Evolutionary conservation across 257 asterid genomes (phyloP), one percentile per base, ranked within the genome.

Genomic region (Solanum pennellii): DNA sequence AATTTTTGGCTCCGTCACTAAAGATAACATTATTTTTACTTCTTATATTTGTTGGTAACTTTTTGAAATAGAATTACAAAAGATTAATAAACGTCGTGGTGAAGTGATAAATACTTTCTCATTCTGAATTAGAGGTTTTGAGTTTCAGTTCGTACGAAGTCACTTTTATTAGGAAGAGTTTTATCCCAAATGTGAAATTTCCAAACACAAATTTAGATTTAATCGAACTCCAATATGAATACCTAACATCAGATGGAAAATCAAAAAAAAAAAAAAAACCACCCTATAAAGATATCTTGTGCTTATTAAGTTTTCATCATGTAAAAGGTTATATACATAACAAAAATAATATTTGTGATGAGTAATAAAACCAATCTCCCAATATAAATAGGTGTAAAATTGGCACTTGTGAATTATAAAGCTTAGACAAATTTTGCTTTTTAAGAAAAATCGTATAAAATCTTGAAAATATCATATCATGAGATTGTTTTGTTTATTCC

Each of bases 211-310:
- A 52, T 52, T 3, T 9, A 6, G 0, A 52, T 52, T 52, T 52
- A 52, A 0, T 52, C 10, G 1, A 0, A 52, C 23, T 16, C 6
- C 2, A 16, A 16, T 52, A 52, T 1, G 0, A 9, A 3, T 52
- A 52, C 23, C 4, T 52, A 3, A 52, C 23, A 16, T 4, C 62
- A 52, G 0, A 52, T 16, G 1, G 6, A 52, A 52, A 52, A 52
- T 9, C 9, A 52, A 52, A 52, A 52, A 52, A 9, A 16, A 2
- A 12, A 20, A 16, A 8, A 20, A 73, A 73, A 35, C 6, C 27
- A 73, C 13, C 25, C 29, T 35, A 9, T 72, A 4, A 35, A 20
- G 10, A 20, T 35, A 23, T 35, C 29, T 8, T 35, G 29, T 37
- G 25, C 20, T 20, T 20, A 73, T 1, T 73, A 62, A 62, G 6